Base-by-base conservation (phyloP, 2,329 filamentous ascomycete species). In the Lecanicillium sp. region DNA sequence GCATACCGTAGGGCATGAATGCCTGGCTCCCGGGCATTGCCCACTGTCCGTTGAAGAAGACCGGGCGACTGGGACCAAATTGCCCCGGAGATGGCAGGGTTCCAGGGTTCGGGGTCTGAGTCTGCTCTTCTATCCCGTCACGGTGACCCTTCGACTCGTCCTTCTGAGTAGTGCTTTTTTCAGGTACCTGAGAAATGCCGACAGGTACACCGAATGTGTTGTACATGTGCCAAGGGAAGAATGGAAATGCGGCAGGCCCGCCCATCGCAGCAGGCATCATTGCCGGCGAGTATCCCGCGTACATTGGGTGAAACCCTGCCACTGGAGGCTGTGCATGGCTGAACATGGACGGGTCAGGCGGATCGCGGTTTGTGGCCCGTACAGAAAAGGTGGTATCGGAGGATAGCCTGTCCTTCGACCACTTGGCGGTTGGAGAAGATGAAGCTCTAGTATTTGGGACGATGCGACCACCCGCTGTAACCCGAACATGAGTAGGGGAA, bases 401-500 rank as follows among this genome's bases (percentile, higher is more conserved):
- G 2, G 37, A 36, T 25, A 41, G 27, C 36, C 51, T 64, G 20
- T 74, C 71, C 41, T 63, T 71, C 39, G 58, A 48, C 55, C 64
- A 66, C 53, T 77, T 78, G 5, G 64, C 51, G 4, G 69, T 69
- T 3, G 73, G 73, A 8, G 75, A 78, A 5, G 62, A 60, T 3
- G 69, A 62, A 11, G 62, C 68, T 31, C 77, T 68, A 25, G 69
- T 79, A 49, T 82, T 82, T 35, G 77, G 78, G 2, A 83, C 79
- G 48, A 83, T 82, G 28, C 77, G 69, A 30, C 79, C 79, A 42
- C 79, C 77, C 43, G 79, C 79, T 15, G 79, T 83, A 36, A 83
- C 79, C 13, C 79, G 73, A 45, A 82, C 71, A 54, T 82, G 77
- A 12, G 76, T 79, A 7, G 79, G 79, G 25, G 79, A 83, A 4